These are phyloP conservation scores for Cymbidium sinense DNA, from an alignment of 106 monocot genomes.

Conservation along the genomic window DNA sequence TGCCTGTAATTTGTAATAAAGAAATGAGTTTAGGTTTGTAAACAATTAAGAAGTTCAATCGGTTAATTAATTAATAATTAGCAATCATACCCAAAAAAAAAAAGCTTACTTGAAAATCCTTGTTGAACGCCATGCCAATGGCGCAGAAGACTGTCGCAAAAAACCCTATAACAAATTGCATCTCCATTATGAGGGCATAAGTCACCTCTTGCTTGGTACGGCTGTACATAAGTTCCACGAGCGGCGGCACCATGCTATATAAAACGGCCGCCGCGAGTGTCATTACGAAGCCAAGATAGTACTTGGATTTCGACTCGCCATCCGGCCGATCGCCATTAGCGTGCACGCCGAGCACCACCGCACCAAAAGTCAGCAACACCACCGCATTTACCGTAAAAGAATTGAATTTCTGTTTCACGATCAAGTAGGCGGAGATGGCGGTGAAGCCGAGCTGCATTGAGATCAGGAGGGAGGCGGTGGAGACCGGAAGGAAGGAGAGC, in stretches of 20 bases:
- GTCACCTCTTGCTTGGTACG: constrained; percentile 7
- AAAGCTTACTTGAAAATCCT: constrained; percentile 31
- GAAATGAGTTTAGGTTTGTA: no score
- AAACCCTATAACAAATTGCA: constrained; percentile 18
- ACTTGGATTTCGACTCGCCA: constrained; percentile 12
- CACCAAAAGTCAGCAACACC: constrained; percentile 20
- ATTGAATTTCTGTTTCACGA: constrained; percentile 19
- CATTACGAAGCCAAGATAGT: constrained; percentile 19
- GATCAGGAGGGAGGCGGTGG: constrained; percentile 18
- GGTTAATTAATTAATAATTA: no score
- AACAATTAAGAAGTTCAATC: no score
- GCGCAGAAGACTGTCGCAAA: constrained; percentile 21
- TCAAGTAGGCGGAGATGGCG: constrained; percentile 14
- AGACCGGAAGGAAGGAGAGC: constrained; percentile 23
- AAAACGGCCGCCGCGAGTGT: constrained; percentile 9
- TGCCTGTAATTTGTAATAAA: constrained; percentile 19
- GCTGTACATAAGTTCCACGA: constrained; percentile 22
- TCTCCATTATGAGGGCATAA: constrained; percentile 10
- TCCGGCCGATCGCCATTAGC: constrained; percentile 6
- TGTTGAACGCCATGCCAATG: constrained; percentile 21
- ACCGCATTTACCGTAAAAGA: constrained; percentile 22
- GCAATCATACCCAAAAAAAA: no score
- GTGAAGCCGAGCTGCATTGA: constrained; percentile 26
- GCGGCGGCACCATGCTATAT: constrained; percentile 16
- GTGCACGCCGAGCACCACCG: constrained; percentile 18